Conservation (phyloP, 2,329 filamentous ascomycete species). For the Decorospora gaudefroyi region DNA sequence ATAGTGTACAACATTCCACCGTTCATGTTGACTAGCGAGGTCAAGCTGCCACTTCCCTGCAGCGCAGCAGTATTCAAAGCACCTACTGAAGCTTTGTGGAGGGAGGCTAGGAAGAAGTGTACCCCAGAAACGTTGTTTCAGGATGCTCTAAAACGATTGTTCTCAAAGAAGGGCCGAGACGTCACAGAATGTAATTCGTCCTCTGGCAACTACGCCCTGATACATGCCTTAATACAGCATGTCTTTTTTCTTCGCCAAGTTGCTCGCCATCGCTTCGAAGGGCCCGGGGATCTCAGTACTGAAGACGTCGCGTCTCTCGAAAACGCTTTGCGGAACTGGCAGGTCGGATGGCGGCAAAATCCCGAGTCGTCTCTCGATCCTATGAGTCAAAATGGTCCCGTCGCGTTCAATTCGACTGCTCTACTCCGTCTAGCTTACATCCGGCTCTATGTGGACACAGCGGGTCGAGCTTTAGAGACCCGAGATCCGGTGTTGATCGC, state of each 20-base stretch:
- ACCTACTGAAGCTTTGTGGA: slow-evolving; percentile 56
- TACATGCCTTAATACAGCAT: slow-evolving; percentile 73
- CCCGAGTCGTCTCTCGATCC: slow-evolving; percentile 55
- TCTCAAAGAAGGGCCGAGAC: slow-evolving; percentile 39
- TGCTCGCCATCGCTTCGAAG: slow-evolving; percentile 41
- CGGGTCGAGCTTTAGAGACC: slow-evolving; percentile 66
- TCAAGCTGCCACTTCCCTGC: slow-evolving; percentile 60
- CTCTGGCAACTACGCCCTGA: slow-evolving; percentile 69
- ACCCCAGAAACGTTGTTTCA: slow-evolving; percentile 38
- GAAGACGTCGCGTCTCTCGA: slow-evolving; percentile 51
- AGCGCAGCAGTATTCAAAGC: slow-evolving; percentile 62
- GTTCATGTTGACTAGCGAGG: slow-evolving; percentile 59
- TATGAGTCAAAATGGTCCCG: slow-evolving; percentile 60
- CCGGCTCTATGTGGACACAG: slow-evolving; percentile 67
- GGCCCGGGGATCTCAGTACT: slow-evolving; percentile 36
- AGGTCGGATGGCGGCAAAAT: slow-evolving; percentile 48
- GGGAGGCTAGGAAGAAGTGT: slow-evolving; percentile 36
- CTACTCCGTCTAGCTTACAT: slow-evolving; percentile 66
- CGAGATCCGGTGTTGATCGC: slow-evolving; percentile 67
- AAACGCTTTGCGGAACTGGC: slow-evolving; percentile 52
- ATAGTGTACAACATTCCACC: slow-evolving; percentile 67
- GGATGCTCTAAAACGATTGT: slow-evolving; percentile 41
- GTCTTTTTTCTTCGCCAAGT: slow-evolving; percentile 69
- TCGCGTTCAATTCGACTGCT: slow-evolving; percentile 69
- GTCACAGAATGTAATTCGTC: slow-evolving; percentile 41